These are phyloP conservation scores for Jackrogersella multiformis DNA, from an alignment of 495 filamentous ascomycete genomes.

Conservation along the genomic window DNA sequence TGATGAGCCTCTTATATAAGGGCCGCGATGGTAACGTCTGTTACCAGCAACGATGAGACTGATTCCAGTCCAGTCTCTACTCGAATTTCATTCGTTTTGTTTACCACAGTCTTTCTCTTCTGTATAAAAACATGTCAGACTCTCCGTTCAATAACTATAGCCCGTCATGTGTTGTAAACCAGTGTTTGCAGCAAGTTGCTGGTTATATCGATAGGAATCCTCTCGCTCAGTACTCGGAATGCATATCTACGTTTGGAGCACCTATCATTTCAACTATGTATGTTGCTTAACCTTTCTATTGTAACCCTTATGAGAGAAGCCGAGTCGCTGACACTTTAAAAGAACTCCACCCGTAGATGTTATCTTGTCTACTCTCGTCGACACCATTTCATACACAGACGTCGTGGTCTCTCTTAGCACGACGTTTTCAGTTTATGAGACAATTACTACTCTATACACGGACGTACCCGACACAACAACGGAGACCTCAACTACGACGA, in stretches of 20 bases:
- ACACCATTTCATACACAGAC: not conserved
- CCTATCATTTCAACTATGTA: not conserved
- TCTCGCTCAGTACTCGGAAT: not conserved
- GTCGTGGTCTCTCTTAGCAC: not conserved
- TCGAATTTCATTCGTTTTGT: not conserved
- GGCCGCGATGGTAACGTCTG: not conserved
- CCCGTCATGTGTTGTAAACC: not conserved
- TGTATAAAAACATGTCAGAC: not conserved
- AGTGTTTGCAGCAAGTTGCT: conserved; percentile 3
- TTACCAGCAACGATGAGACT: not conserved
- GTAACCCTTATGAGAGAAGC: not conserved
- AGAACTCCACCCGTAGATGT: not conserved
- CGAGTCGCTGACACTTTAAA: not conserved
- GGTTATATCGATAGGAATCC: not conserved
- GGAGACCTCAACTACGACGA: not conserved
- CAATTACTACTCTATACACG: not conserved
- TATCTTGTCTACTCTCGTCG: not conserved
- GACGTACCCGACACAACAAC: not conserved
- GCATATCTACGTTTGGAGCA: not conserved
- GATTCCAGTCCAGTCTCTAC: not conserved
- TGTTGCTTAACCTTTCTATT: not conserved
- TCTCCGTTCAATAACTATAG: not conserved
- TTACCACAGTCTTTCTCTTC: not conserved
- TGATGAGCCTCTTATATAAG: not conserved
- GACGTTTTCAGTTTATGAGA: not conserved